Base-by-base conservation (phyloP, 2,329 filamentous ascomycete species). In the Leptographium radiaticola region DNA sequence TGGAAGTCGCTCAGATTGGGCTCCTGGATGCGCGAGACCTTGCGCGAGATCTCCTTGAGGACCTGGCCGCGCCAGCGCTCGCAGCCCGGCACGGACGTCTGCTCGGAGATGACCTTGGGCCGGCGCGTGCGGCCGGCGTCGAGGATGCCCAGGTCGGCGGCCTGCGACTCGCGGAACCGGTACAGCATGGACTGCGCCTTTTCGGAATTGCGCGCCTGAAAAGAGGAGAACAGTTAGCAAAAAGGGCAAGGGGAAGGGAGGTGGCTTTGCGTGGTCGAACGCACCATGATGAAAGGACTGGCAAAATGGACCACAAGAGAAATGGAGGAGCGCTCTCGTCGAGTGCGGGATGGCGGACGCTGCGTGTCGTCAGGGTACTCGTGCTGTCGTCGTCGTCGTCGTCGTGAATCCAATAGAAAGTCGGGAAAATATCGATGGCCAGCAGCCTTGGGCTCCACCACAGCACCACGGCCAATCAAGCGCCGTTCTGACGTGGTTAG, bases 151-250 rank as follows among this genome's bases (percentile, higher is more conserved):
- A 96, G 80, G 72, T 96, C 90, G 59, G 89, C 89, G 60, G 91
- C 91, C 80, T 97, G 93, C 63, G 91, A 87, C 66, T 95, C 93
- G 69, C 93, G 89, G 77, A 98, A 98, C 77, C 93, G 91, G 75
- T 96, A 98, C 70, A 98, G 91, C 91, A 98, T 98, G 49, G 90
- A 96, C 76, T 98, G 93, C 65, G 93, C 91, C 71, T 97, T 98
- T 79, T 97, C 91, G 47, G 88, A 91, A 71, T 97, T 96, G 66
- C 91, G 91, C 66, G 91, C 90, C 91, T 89, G 62, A 30, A 36
- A 30, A 30, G 43, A n/a, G 6, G 25, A 31, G 9, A n/a, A 15
- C 16, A 16, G 47, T 49, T n/a, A 34, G 45, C 45, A 15, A 15
- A 25, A 13, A 8, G 4, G 11, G 15, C 5, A 7, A 16, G 15